Base-by-base conservation (phyloP, 1,284 basidiomycete species). In the Cutaneotrichosporon dermatis region DNA sequence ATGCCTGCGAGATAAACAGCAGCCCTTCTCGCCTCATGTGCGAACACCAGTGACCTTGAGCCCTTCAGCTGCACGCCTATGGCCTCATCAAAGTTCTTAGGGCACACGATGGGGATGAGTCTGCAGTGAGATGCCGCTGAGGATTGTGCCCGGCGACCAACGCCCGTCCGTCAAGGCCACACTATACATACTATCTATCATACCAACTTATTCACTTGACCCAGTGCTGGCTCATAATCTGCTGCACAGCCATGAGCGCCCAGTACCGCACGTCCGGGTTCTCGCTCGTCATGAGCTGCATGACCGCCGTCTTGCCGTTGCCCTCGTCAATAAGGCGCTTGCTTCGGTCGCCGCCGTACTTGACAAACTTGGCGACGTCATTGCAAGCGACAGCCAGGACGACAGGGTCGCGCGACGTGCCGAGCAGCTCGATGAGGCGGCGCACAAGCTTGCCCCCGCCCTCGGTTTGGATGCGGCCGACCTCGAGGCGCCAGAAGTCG, bases 401-500 rank as follows among this genome's bases (percentile, higher is more conserved):
- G 9, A 84, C 70, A 1, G 90, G 83, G 64, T 95, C 88, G 8
- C 76, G 79, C 1, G 88, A 87, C 15, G 85, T 83, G 56, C 83
- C 83, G 60, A 95, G 77, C 1, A 94, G 76, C 54, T 82, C 83
- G 54, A 94, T 83, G 44, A 96, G 81, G 46, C 81, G 83, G 91
- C 88, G 92, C 61, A 95, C 82, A 62, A 90, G 86, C 67, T 87
- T 85, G 62, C 86, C 83, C 70, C 90, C 86, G 59, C 84, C 85
- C 63, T 94, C 91, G 66, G 90, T 89, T 55, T 92, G 89, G 64
- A 92, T 90, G 53, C 97, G 79, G 73, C 86, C 78, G 0, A 89
- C 92, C 72, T 99, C 98, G 79, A 95, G 92, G 72, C 90, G 91
- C 95, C 95, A 99, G 79, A 99, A 99, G 54, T 92, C 86, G 60